Base-by-base conservation (phyloP, 805 yeast genomes). In the Teunomyces aglyptinius region DNA sequence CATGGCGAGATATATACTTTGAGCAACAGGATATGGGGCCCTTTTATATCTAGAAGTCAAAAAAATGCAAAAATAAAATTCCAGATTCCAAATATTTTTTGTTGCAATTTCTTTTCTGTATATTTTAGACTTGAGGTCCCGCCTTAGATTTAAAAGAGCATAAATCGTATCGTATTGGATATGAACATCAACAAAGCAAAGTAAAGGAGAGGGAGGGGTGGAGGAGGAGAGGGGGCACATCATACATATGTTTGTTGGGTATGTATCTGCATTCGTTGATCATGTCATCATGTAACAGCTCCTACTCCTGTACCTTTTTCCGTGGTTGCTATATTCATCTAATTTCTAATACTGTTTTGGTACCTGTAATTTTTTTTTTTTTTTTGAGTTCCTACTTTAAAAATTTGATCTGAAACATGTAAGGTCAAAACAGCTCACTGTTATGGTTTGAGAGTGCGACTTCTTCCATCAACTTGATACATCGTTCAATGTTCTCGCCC, bases 391-490 rank as follows among this genome's bases (percentile, higher is more conserved):
- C n/a, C n/a, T n/a, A n/a, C 24, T 20, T 20, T 20, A n/a, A 31
- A 13, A 24, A 24, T 24, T 8, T 24, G 26, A 24, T 31, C 18
- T 31, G 33, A 31, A 31, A 31, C 33, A 31, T 31, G 33, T 10
- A 31, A 10, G 8, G 33, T 15, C 16, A 31, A 31, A 31, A 31
- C 33, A 31, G 33, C 10, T 18, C 18, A 24, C 26, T 24, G 26
- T 24, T 24, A 7, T 24, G 26, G 11, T 24, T 24, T 7, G 26
- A 24, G 10, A 8, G 11, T 13, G 81, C 76, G 31, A 78, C 68
- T 53, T 78, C 81, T 5, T 85, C 86, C 96, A 91, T 89, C 66
- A 83, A 71, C 24, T 73, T 63, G 18, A 90, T 77, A 49, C 91
- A 79, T 22, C 70, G 71, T 44, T 89, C 91, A 10, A 89, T 75